Conservation (phyloP, 2,329 filamentous ascomycete species). For the Xylariaceae sp. region DNA sequence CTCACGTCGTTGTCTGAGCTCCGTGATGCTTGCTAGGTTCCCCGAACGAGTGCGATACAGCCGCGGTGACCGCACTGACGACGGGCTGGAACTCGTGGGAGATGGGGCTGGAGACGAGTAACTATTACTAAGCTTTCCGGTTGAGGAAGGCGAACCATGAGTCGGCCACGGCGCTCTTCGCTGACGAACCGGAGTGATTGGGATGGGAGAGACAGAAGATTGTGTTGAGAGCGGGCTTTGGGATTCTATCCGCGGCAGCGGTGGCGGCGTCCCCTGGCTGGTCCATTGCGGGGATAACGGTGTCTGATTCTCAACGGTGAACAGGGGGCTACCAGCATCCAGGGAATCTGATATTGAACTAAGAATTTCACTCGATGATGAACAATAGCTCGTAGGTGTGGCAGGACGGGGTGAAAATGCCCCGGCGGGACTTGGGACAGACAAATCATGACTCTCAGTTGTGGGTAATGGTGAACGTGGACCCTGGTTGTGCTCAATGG, state of each 20-base stretch:
- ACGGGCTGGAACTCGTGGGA: constrained; percentile 1
- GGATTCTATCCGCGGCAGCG: constrained; percentile 11
- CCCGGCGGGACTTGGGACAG: neutral
- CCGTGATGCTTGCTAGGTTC: constrained; percentile 24
- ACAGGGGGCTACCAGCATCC: constrained; percentile 19
- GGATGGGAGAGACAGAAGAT: constrained; percentile 1
- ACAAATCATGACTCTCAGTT: neutral
- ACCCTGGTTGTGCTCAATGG: neutral
- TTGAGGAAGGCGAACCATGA: constrained; percentile 2
- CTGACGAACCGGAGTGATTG: constrained; percentile 3
- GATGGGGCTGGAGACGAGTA: constrained; percentile 8
- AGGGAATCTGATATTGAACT: constrained; percentile 10
- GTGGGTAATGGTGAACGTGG: neutral
- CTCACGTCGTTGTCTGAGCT: constrained; percentile 26
- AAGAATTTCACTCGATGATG: constrained; percentile 20
- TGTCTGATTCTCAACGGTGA: constrained; percentile 21
- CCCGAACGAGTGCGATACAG: constrained; percentile 30
- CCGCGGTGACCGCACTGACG: constrained; percentile 17
- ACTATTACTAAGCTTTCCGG: constrained; percentile 3
- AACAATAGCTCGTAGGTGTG: constrained; percentile 18
- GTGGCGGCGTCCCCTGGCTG: constrained; percentile 4
- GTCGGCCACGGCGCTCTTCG: neutral
- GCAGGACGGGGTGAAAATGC: constrained; percentile 5
- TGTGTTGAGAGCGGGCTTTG: constrained; percentile 7
- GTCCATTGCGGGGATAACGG: constrained; percentile 20